Evolutionary conservation across 257 asterid genomes (phyloP), one percentile per base, ranked within the genome.

Genomic region (Avicennia marina): DNA sequence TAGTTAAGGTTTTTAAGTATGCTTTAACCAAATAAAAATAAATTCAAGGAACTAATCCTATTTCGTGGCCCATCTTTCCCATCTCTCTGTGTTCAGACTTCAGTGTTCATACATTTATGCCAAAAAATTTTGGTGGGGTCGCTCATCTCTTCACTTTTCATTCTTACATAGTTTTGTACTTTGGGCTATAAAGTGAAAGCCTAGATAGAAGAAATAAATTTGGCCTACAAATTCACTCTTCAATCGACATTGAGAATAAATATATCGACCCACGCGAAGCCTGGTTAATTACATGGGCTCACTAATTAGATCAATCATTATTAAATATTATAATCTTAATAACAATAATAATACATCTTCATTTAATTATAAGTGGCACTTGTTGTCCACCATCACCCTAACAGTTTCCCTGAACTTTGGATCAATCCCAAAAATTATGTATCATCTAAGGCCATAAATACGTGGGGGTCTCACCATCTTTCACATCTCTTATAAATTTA

Each of bases 91-190:
- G n/a, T n/a, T n/a, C n/a, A n/a, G n/a, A n/a, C n/a, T n/a, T n/a
- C n/a, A n/a, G n/a, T n/a, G n/a, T n/a, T 1, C 52, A 5, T 9
- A 17, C 67, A 39, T 50, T 36, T 20, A 39, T 41, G 45, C 29
- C 34, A 47, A 49, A 22, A 40, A 26, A 65, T 26, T 21, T 50
- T 50, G 10, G 72, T 66, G 60, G 69, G 70, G n/a, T 15, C 53
- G 41, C 22, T 42, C 44, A 51, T 42, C 27, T 29, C 44, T 16
- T 42, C 32, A 24, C 63, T 72, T 60, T 72, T 72, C 66, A 62
- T 62, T 74, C 71, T 76, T n/a, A n/a, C n/a, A n/a, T n/a, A n/a
- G n/a, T 29, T 29, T 29, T 29, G 33, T 29, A 29, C 33, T 2
- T 29, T 29, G 33, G 33, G 33, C 33, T 29, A 29, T 29, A 21